Percentiles rank a stretch among this genome's conserved stretches.
phyloP scores from a whole-genome alignment of 106 monocot species.

The Phalaenopsis equestris region DNA sequence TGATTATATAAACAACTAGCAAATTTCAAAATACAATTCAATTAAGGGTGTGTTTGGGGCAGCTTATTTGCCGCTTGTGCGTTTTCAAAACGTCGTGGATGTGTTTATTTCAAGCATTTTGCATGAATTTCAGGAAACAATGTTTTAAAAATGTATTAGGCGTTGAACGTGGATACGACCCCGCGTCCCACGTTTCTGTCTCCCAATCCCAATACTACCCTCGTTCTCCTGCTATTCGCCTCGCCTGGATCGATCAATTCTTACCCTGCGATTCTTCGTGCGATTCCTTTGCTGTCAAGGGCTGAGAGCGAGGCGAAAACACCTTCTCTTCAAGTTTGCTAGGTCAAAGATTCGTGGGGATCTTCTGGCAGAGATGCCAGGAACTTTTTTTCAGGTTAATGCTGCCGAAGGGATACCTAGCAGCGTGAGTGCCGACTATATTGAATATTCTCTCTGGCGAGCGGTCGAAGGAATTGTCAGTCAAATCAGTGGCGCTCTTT shows the following conservation, averaged over 20 bases:
- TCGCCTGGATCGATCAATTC: too few species aligned
- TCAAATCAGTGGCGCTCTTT: constrained; percentile 84
- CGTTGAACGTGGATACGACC: too few species aligned
- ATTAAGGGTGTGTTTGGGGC: too few species aligned
- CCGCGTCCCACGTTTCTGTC: too few species aligned
- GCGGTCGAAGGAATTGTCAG: constrained; percentile 83
- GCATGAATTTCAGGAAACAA: too few species aligned
- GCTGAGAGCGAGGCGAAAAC: neutral
- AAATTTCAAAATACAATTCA: neutral
- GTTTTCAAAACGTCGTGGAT: too few species aligned
- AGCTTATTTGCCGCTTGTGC: too few species aligned
- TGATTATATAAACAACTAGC: neutral
- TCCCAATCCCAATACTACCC: too few species aligned
- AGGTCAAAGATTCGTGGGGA: neutral
- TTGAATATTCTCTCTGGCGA: constrained; percentile 91
- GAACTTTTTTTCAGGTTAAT: constrained; percentile 38
- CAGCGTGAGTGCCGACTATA: constrained; percentile 78
- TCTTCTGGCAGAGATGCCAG: constrained; percentile 21
- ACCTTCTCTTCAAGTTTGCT: neutral
- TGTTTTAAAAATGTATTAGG: too few species aligned
- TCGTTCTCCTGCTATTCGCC: too few species aligned
- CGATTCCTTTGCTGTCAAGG: constrained; percentile 21
- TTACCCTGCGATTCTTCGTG: constrained; percentile 2
- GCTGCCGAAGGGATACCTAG: constrained; percentile 74
- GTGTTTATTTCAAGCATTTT: too few species aligned